Base-by-base conservation (phyloP, 495 filamentous ascomycete species). In the Aspergillus steynii region DNA sequence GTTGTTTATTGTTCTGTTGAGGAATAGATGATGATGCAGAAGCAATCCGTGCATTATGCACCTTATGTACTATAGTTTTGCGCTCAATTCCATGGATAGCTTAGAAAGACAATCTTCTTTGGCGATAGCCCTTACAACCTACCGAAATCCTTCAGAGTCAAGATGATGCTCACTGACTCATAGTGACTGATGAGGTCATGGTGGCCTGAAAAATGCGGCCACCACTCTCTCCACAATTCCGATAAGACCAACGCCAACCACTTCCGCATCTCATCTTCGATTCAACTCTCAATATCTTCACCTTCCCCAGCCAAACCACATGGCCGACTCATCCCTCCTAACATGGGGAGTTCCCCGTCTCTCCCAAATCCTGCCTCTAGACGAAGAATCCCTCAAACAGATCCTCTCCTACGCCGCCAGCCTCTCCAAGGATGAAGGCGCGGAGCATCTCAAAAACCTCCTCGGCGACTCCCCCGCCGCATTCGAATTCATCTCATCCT, bases 401-500 rank as follows among this genome's bases (percentile, higher is more conserved):
- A 83, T 96, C 47, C 75, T 97, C 55, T 85, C 90, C 4, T 96
- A 97, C 71, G 85, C 91, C 3, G 77, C 86, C 26, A 86, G 84
- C 12, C 78, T 90, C 1, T 85, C 91, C 31, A 91, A 88, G 66
- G 78, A 86, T 45, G 87, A 87, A 60, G 90, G 90, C 20, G 90
- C 86, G 29, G 86, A 91, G 26, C 89, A 97, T 71, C 88, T 99
- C 61, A 90, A 88, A 72, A 90, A 91, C 71, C 80, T 98, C 32
- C 85, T 99, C 2, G 95, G 93, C 50, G 91, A 96, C 70, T 91
- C 91, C 5, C 84, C 92, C 14, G 86, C 90, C 61, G 88, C 90
- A 1, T 74, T 97, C 60, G 92, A 96, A 61, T 99, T 98, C 71
- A 96, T 99, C 66, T 86, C 92, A 27, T 87, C 88, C 48, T 98